Percentiles rank a stretch among this genome's conserved stretches.
Conservation (phyloP, 495 filamentous ascomycete species). For the Neurospora sp. region DNA sequence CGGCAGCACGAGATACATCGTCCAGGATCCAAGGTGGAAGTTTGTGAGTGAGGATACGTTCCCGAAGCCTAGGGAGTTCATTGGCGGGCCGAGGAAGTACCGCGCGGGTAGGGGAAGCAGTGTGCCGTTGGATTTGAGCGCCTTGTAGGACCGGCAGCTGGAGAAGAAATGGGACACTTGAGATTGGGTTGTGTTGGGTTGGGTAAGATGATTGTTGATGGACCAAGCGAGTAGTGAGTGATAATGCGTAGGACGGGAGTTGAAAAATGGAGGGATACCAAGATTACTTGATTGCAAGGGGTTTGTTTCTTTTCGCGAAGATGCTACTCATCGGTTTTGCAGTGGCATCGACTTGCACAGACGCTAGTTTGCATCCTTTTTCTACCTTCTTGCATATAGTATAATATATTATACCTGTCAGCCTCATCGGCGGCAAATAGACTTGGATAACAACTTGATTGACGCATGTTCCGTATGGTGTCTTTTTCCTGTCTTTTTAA, state of each 20-base stretch:
- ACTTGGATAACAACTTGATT: background rate
- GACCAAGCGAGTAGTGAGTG: background rate
- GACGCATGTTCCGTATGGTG: background rate
- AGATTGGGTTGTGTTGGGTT: background rate
- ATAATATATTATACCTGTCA: background rate
- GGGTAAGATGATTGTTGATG: background rate
- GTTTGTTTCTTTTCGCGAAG: background rate
- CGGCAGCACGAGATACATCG: slow-evolving; percentile 37
- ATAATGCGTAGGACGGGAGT: background rate
- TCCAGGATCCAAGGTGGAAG: slow-evolving; percentile 78
- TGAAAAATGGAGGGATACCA: background rate
- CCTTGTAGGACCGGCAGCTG: slow-evolving; percentile 13
- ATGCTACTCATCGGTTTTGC: background rate
- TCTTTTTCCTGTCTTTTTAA: background rate
- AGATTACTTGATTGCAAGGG: background rate
- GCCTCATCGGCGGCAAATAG: background rate
- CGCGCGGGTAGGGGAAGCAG: slow-evolving; percentile 86
- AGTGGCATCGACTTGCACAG: background rate
- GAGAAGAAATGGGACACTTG: background rate
- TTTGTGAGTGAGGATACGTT: slow-evolving; percentile 75
- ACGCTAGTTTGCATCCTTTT: background rate
- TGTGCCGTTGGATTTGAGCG: slow-evolving; percentile 77
- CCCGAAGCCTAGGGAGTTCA: slow-evolving; percentile 74
- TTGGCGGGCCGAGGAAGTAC: slow-evolving; percentile 63
- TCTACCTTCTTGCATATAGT: background rate